Conservation (phyloP, 225 moss, liverwort and hornwort genomes). For the Neckera pumila region DNA sequence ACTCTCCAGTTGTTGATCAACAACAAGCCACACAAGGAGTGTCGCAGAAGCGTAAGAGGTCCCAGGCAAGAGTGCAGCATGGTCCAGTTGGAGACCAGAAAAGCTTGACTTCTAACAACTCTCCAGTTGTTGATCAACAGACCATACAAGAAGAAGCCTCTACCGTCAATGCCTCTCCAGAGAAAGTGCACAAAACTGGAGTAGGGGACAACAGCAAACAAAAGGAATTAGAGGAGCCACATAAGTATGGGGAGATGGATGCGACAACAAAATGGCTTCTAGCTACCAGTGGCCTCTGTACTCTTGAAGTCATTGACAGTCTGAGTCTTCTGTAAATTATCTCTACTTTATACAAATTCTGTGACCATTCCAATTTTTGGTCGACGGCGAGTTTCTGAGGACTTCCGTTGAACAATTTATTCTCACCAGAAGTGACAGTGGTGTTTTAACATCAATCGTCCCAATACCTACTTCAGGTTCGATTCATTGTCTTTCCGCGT, state of each 20-base stretch:
- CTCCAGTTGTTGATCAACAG: neutral
- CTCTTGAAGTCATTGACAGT: constrained; percentile 10
- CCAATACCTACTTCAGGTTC: neutral
- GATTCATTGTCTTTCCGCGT: neutral
- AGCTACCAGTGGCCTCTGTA: constrained; percentile 38
- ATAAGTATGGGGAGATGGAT: constrained; percentile 35
- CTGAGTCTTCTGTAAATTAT: neutral
- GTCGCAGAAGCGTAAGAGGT: neutral
- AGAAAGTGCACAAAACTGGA: neutral
- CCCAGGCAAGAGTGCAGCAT: neutral
- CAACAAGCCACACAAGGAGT: neutral
- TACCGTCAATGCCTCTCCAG: neutral
- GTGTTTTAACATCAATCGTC: neutral
- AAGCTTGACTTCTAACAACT: neutral
- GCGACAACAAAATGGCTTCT: constrained; percentile 17
- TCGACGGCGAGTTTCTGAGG: constrained; percentile 65
- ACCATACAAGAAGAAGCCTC: neutral
- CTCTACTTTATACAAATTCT: neutral
- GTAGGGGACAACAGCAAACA: neutral
- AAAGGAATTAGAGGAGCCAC: constrained; percentile 23
- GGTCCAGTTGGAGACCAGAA: neutral
- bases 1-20: neutral
- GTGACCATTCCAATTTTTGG: constrained; percentile 57
- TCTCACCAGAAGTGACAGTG: neutral
- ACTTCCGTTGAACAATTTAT: constrained; percentile 59